Conservation (phyloP, 192 early-diverging fungal genomes). For the Podila minutissima region DNA sequence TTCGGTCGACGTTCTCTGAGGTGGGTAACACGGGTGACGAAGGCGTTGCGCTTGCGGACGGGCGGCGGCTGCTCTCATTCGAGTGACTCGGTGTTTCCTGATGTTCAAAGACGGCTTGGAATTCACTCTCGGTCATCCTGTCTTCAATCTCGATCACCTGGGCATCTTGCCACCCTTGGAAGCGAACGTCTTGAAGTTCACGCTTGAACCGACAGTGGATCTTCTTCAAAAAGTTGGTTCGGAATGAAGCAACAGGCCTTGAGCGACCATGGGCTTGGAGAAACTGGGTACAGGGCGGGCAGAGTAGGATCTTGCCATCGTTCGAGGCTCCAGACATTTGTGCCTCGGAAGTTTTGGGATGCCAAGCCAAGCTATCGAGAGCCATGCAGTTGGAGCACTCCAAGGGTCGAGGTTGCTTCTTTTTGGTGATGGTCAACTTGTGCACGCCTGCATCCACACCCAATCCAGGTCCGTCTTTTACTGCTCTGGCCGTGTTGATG, state of each 20-base stretch:
- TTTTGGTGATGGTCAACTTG: not conserved
- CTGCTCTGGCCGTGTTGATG: not conserved
- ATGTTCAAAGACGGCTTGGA: conserved; percentile 40
- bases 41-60: conserved; percentile 6
- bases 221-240: conserved; percentile 43
- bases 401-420: not conserved
- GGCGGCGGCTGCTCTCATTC: conserved; percentile 5
- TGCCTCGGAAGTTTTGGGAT: not conserved
- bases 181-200: conserved; percentile 22
- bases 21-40: not conserved
- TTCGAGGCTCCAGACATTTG: not conserved
- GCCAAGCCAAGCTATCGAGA: not conserved
- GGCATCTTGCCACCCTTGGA: conserved; percentile 48
- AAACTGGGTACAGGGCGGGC: conserved; percentile 14
- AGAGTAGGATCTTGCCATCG: not conserved
- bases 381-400: conserved; percentile 3
- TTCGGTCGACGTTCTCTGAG: conserved; percentile 2
- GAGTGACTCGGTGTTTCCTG: conserved; percentile 17
- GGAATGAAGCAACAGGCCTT: conserved; percentile 35
- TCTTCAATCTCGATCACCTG: conserved; percentile 40
- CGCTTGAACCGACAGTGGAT: conserved; percentile 38
- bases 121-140: conserved; percentile 10
- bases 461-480: too few relatives aligned
- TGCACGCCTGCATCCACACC: not conserved
- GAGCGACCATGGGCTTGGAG: conserved; percentile 33